A percentile compares a stretch with the other conserved stretches of the same genome.
Conservation (phyloP, 2,329 filamentous ascomycete species). For the Pseudovirgaria hyperparasitica region DNA sequence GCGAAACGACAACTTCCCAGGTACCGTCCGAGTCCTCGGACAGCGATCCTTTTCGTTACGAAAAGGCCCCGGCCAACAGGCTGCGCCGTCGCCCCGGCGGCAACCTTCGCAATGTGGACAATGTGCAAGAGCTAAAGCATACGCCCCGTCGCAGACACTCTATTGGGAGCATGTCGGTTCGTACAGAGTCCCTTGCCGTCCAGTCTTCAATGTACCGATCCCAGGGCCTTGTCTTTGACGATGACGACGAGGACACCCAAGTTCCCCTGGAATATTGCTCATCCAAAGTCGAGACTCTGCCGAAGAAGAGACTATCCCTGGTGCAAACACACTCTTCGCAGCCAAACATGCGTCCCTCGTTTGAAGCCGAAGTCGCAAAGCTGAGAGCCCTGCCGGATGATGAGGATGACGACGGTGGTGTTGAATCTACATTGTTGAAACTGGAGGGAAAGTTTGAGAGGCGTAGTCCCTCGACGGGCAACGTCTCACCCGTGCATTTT, state of each 20-base stretch:
- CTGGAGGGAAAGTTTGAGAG: constrained; percentile 75
- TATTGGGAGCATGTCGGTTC: constrained; percentile 32
- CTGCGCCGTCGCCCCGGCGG: constrained; percentile 36
- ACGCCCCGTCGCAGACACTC: constrained; percentile 33
- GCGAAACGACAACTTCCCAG: constrained; percentile 32
- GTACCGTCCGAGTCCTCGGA: constrained; percentile 28
- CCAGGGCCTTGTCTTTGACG: constrained; percentile 7
- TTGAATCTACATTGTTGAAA: constrained; percentile 86
- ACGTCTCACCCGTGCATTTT: no score
- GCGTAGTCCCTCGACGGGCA: constrained; percentile 15
- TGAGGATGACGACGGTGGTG: constrained; percentile 60
- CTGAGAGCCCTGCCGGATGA: constrained; percentile 84
- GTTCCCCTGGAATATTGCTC: constrained; percentile 1
- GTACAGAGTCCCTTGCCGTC: constrained; percentile 25
- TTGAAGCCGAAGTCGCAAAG: constrained; percentile 77
- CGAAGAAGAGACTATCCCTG: constrained; percentile 25
- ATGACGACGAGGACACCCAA: constrained; percentile 5
- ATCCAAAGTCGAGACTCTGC: constrained; percentile 3
- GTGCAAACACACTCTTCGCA: constrained; percentile 43
- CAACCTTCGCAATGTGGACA: constrained; percentile 32
- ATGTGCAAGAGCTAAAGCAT: constrained; percentile 32
- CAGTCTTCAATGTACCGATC: constrained; percentile 17
- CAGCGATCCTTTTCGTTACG: constrained; percentile 26
- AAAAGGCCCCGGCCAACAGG: constrained; percentile 22
- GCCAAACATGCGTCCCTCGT: constrained; percentile 51